phyloP scores from a whole-genome alignment of 2,329 filamentous ascomycete genomes.

The Cercospora zeae-maydis region DNA sequence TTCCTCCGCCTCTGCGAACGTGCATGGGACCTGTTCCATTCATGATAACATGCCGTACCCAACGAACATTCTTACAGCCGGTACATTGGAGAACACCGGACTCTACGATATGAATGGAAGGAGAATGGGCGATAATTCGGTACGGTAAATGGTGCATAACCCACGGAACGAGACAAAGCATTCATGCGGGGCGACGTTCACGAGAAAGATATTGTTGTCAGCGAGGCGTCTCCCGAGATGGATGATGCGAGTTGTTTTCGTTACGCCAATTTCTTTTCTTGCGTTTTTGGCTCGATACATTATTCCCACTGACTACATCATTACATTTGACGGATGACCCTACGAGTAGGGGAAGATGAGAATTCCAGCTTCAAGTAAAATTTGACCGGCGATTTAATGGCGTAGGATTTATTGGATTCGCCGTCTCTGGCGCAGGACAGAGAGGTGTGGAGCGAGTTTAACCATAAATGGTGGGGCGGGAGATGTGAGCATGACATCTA shows the following conservation, averaged over 20 bases:
- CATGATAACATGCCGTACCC: slow-evolving; percentile 48
- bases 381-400: background rate
- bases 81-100: background rate
- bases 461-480: background rate
- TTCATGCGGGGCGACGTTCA: background rate
- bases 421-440: background rate
- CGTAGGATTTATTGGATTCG: background rate
- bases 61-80: background rate
- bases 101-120: background rate
- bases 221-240: background rate
- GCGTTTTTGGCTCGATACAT: background rate
- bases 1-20: slow-evolving; percentile 81
- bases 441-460: background rate
- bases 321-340: background rate
- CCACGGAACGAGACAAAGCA: background rate
- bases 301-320: background rate
- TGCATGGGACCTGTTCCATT: slow-evolving; percentile 97
- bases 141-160: background rate
- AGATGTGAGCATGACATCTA: background rate
- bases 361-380: slow-evolving; percentile 8
- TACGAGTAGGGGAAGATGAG: background rate
- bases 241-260: background rate
- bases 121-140: background rate
- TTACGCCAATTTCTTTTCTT: background rate
- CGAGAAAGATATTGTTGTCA: background rate